Evolutionary conservation across 2,329 filamentous ascomycete genomes (phyloP), one percentile per base, ranked within the genome.

Genomic region (Conoideocrella luteorostrata): DNA sequence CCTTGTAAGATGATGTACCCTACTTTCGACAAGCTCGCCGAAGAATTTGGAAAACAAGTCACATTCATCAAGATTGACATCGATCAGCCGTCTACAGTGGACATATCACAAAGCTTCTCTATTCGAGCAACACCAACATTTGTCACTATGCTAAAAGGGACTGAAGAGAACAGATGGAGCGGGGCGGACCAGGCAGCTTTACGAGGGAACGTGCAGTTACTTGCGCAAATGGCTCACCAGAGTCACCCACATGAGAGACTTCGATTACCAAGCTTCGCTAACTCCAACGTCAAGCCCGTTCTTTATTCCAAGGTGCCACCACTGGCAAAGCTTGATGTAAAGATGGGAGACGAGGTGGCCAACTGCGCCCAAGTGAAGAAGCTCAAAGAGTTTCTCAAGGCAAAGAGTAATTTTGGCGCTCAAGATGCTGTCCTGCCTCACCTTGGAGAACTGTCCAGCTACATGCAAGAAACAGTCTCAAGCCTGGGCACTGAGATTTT

Each of bases 1-100:
- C 89, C 90, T 0, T 96, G 91, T 74, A 91, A 86, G 61, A 66
- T 80, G 13, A 75, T 91, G 2, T 94, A 95, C 55, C 88, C 90
- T 1, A 65, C 83, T 1, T 97, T 88, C 56, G 85, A 94, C 48
- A 74, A 87, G 50, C 71, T 96, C 1, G 89, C 90, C 2, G 78
- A 76, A 21, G 84, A 94, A 58, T 73, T 82, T 22, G 82, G 77
- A 1, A 67, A 76, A 24, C 82, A 82, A 52, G 82, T 80, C 4
- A 68, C 79, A 0, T 75, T 96, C 38, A 82, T 96, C 66, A 93
- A 94, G 58, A 80, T 94, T 11, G 90, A 97, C 57, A 80, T 88
- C 38, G 81, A 80, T 13, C 68, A 74, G 11, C 81, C 80, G 12
- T 68, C 74, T 15, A 81, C 84, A 3, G 76, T 73, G 44, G 78